Conservation (phyloP, 495 filamentous ascomycete species). For the Articulospora tetracladia region DNA sequence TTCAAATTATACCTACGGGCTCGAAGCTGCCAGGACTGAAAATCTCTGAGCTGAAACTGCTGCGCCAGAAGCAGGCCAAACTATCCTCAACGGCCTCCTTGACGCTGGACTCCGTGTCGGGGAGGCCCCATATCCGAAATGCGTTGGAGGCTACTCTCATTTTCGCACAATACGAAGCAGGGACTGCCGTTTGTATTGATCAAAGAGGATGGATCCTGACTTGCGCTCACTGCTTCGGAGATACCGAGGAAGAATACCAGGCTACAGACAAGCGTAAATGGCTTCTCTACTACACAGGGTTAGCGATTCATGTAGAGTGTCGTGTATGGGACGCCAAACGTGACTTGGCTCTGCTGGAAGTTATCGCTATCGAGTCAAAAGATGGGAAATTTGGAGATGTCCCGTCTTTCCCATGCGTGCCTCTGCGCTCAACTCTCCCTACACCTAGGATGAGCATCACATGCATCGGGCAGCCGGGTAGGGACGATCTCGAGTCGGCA, state of each 20-base stretch:
- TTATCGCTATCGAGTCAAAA: slow-evolving; percentile 25
- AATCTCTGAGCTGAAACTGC: slow-evolving; percentile 10
- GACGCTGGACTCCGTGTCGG: slow-evolving; percentile 1
- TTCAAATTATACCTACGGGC: not conserved
- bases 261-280: slow-evolving; percentile 24
- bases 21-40: slow-evolving; percentile 9
- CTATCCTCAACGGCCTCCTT: slow-evolving; percentile 5
- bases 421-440: not conserved
- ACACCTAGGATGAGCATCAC: not conserved
- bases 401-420: not conserved
- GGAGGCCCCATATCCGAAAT: slow-evolving; percentile 3
- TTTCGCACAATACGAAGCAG: slow-evolving; percentile 38
- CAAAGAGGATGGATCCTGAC: slow-evolving; percentile 34
- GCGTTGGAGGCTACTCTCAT: slow-evolving; percentile 33
- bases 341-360: slow-evolving; percentile 35
- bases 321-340: slow-evolving; percentile 29
- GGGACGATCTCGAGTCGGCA: slow-evolving; percentile 36
- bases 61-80: slow-evolving; percentile 22
- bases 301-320: slow-evolving; percentile 32
- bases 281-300: slow-evolving; percentile 34
- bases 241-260: slow-evolving; percentile 26
- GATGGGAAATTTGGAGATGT: not conserved
- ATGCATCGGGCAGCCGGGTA: slow-evolving; percentile 37
- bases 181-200: slow-evolving; percentile 37
- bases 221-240: slow-evolving; percentile 39